Percentiles rank a stretch among this genome's conserved stretches.
These are phyloP conservation scores for Pseudoneurospora amorphoporcata DNA, from an alignment of 495 filamentous ascomycete genomes.

Conservation along the genomic window DNA sequence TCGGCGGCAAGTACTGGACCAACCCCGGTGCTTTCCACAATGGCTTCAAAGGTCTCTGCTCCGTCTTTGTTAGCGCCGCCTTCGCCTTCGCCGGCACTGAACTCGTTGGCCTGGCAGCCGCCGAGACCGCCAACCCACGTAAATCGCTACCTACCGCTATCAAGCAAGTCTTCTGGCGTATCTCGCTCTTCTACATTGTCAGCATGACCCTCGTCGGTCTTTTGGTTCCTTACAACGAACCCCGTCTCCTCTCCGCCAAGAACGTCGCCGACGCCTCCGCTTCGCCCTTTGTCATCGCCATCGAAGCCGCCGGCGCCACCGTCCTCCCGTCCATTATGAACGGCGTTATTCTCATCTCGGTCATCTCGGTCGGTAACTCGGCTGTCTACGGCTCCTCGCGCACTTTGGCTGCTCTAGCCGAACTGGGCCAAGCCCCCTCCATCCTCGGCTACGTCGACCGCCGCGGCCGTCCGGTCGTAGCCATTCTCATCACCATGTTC, in stretches of 20 bases:
- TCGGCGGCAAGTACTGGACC: constrained; percentile 72
- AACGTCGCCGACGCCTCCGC: constrained; percentile 56
- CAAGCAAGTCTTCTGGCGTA: constrained; percentile 96
- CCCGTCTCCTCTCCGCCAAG: constrained; percentile 42
- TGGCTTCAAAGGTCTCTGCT: constrained; percentile 91
- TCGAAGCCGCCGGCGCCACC: constrained; percentile 64
- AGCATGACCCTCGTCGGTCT: constrained; percentile 66
- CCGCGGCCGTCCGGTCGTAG: constrained; percentile 65
- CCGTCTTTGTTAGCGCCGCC: constrained; percentile 84
- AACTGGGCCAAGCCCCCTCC: constrained; percentile 70
- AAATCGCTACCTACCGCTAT: constrained; percentile 79
- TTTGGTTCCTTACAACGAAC: constrained; percentile 61
- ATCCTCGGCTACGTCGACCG: constrained; percentile 78
- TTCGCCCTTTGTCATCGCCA: constrained; percentile 84
- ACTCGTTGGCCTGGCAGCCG: constrained; percentile 80
- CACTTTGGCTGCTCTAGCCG: constrained; percentile 77
- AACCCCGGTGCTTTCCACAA: constrained; percentile 81
- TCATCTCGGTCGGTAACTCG: constrained; percentile 81
- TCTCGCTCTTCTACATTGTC: constrained; percentile 77
- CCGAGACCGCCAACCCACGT: constrained; percentile 79
- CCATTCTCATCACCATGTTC: constrained; percentile 56
- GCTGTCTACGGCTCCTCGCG: constrained; percentile 82
- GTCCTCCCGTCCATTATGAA: constrained; percentile 80
- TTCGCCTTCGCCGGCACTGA: constrained; percentile 92
- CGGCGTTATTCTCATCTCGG: constrained; percentile 80